These are phyloP conservation scores for Tylopilus subfusipes DNA, from an alignment of 768 basidiomycete genomes.

Conservation along the genomic window DNA sequence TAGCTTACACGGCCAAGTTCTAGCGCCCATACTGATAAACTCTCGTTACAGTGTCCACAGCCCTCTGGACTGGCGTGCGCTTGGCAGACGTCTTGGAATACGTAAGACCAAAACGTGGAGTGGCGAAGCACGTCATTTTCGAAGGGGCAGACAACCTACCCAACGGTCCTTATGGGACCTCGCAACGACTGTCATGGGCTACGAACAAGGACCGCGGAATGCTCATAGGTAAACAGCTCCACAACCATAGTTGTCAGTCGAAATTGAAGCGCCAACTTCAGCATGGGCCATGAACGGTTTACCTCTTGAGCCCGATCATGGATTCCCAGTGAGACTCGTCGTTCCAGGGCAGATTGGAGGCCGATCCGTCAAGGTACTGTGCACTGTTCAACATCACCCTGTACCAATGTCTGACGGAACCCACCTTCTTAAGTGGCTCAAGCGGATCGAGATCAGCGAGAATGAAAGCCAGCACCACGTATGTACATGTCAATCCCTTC, in stretches of 20 bases:
- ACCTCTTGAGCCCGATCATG: conserved; percentile 59
- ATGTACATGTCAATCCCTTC: not conserved
- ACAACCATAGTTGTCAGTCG: not conserved
- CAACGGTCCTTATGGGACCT: conserved; percentile 60
- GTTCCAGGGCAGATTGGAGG: conserved; percentile 65
- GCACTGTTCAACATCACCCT: not conserved
- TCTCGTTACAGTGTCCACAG: conserved; percentile 40
- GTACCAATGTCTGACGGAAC: not conserved
- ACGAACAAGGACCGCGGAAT: conserved; percentile 44
- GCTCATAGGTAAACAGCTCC: conserved; percentile 36
- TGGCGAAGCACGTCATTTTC: conserved; percentile 52
- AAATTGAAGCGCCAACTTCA: not conserved
- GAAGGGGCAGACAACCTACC: conserved; percentile 57
- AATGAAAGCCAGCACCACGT: conserved; percentile 53
- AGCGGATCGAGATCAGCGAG: conserved; percentile 48
- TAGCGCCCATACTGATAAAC: not conserved
- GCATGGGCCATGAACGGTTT: conserved; percentile 61
- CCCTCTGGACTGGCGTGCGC: conserved; percentile 58
- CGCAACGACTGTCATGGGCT: conserved; percentile 45
- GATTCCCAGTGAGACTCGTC: conserved; percentile 60
- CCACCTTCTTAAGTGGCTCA: conserved; percentile 45
- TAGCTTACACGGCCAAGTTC: not conserved
- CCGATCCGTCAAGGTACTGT: conserved; percentile 41
- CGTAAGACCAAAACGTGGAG: conserved; percentile 36
- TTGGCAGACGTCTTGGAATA: conserved; percentile 51